Conservation (phyloP, 2,329 filamentous ascomycete species). For the Phialocephala sp. region DNA sequence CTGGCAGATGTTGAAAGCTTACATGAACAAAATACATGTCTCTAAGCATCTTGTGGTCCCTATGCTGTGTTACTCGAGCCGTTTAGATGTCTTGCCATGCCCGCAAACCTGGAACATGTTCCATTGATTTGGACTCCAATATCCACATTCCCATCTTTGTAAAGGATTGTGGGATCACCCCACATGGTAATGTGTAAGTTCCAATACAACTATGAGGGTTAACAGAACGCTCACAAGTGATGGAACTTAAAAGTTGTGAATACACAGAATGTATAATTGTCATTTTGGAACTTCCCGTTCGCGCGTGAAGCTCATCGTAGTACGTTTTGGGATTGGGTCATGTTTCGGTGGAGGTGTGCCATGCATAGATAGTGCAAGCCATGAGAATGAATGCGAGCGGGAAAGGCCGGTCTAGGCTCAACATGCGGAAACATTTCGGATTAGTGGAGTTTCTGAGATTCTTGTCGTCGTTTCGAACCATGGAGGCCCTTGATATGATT, state of each 20-base stretch:
- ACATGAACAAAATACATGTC: constrained; percentile 91
- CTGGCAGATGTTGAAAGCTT: constrained; percentile 40
- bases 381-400: no score
- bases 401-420: no score
- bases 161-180: constrained; percentile 10
- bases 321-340: no score
- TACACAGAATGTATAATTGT: neutral
- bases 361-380: no score
- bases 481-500: no score
- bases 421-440: no score
- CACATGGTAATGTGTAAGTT: neutral
- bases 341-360: no score
- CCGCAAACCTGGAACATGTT: constrained; percentile 74
- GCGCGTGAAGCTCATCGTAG: no score
- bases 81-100: no score
- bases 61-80: constrained; percentile 37
- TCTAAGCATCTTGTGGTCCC: constrained; percentile 72
- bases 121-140: constrained; percentile 68
- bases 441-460: no score
- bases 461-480: no score
- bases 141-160: constrained; percentile 62
- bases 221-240: neutral
- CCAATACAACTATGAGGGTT: neutral
- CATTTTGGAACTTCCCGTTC: no score
- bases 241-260: neutral